Conservation (phyloP, 306 rosid genomes). For the Cajanus cajan region DNA sequence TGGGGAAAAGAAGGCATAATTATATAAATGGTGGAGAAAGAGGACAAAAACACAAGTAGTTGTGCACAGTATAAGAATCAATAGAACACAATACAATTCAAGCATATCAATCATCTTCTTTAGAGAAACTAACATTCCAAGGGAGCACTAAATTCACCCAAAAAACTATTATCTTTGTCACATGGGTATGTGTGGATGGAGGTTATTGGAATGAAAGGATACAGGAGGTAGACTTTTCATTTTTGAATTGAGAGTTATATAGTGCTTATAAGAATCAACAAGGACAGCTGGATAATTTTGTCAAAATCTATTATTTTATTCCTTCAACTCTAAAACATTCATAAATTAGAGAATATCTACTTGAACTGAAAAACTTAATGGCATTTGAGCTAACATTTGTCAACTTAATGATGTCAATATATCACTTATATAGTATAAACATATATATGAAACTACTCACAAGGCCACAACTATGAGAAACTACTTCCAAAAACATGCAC, state of each 20-base stretch:
- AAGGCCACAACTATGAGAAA: too few species aligned
- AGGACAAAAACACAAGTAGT: background rate
- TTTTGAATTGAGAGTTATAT: background rate
- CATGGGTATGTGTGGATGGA: background rate
- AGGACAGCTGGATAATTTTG: background rate
- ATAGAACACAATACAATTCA: background rate
- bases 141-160: background rate
- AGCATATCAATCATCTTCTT: background rate
- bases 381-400: too few species aligned
- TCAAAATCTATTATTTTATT: background rate
- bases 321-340: background rate
- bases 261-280: background rate
- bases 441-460: too few species aligned
- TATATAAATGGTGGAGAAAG: background rate
- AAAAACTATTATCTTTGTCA: background rate
- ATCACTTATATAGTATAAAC: too few species aligned
- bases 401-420: too few species aligned
- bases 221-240: background rate
- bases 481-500: too few species aligned
- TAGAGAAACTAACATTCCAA: background rate
- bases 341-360: background rate
- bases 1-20: background rate
- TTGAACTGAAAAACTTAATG: too few species aligned
- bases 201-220: background rate
- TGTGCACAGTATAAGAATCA: slow-evolving; percentile 10